Evolutionary conservation across 257 asterid species (phyloP), one percentile per base, ranked within the genome.

Genomic region (Jacaranda copaia): DNA sequence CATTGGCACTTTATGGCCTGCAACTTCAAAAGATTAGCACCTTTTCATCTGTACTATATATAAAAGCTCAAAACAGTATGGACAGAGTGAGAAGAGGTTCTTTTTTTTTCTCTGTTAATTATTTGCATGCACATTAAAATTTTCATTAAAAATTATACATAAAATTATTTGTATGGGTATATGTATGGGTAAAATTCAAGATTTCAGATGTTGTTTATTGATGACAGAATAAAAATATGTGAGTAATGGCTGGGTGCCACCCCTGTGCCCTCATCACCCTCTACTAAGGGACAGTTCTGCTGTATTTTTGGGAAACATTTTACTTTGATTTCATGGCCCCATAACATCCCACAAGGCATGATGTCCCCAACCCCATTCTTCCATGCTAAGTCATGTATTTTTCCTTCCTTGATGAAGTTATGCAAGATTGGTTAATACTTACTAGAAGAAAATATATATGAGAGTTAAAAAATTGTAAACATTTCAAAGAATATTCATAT

Each of bases 261-360:
- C 39, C 7, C 25, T 88, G 90, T 83, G 75, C 85, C 89, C 88
- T 49, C 51, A 79, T 79, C 75, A 77, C 77, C 77, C 84, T 76
- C 48, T 60, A 42, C 65, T 59, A 55, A 13, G 63, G 82, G 90
- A 85, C 93, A 88, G 70, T 36, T 6, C 20, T 85, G 88, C 16
- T 70, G 40, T 58, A 36, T 77, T 57, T n/a, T 57, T 73, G 73
- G 84, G 88, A 79, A 81, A 85, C 86, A 85, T 80, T 77, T 65
- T 46, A 25, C 77, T 87, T 77, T 81, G 74, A 66, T 83, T 76
- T 81, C 80, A 82, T 75, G 77, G 68, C 76, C 85, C 91, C 90
- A 87, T 82, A 73, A 74, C 85, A 80, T 83, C 61, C 70, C 83
- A 66, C 81, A 77, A 65, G 69, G 86, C 92, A 85, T 83, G 85